Percentiles rank a stretch among this genome's conserved stretches.
phyloP scores from a whole-genome alignment of 306 rosid genomes.

The Quercus bicolor region DNA sequence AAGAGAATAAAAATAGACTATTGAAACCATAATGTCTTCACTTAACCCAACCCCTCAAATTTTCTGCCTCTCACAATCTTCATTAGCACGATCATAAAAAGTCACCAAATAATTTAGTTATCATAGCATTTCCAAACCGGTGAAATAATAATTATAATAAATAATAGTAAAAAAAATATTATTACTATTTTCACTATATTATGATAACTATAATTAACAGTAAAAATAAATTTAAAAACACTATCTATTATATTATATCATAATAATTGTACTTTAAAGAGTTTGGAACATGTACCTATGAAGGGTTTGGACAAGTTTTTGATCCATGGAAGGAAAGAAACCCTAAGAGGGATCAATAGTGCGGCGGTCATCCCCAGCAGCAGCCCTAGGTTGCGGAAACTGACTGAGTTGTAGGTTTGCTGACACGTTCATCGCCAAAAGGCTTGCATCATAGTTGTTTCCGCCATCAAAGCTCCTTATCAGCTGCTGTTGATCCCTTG shows the following conservation, averaged over 20 bases:
- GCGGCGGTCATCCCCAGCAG: slow-evolving; percentile 69
- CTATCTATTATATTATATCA: neutral
- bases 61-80: neutral
- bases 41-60: neutral
- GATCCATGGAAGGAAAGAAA: slow-evolving; percentile 9
- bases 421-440: slow-evolving; percentile 75
- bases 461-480: slow-evolving; percentile 36
- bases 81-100: neutral
- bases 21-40: neutral
- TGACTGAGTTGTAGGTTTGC: slow-evolving; percentile 67
- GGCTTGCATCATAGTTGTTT: slow-evolving; percentile 61
- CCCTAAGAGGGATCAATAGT: slow-evolving; percentile 78
- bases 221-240: too few relatives aligned
- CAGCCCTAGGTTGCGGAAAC: slow-evolving; percentile 67
- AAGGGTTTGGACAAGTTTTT: neutral
- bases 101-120: neutral
- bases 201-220: neutral
- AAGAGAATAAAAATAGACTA: neutral
- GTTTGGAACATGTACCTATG: neutral
- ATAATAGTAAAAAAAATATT: neutral
- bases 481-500: slow-evolving; percentile 49
- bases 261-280: neutral
- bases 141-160: neutral
- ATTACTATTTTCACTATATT: too few relatives aligned
- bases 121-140: neutral